phyloP scores from a whole-genome alignment of 306 rosid species.

The Vigna trinervia region DNA sequence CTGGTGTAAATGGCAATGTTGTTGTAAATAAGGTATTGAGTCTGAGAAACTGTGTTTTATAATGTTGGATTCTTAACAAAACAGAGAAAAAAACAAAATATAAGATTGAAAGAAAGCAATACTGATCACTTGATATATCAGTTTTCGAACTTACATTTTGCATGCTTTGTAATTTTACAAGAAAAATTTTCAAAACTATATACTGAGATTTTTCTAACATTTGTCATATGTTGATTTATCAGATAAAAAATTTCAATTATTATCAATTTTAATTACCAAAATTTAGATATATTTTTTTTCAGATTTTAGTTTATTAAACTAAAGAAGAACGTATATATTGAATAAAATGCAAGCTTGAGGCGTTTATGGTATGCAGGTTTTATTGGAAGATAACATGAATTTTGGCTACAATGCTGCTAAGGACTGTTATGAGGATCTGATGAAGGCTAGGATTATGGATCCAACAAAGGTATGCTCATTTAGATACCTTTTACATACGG shows the following conservation, averaged over 20 bases:
- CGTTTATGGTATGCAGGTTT: constrained; percentile 59
- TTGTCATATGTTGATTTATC: no score
- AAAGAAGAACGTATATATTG: constrained; percentile 12
- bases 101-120: no score
- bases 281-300: not conserved
- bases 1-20: constrained; percentile 86
- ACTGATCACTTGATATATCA: no score
- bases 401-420: constrained; percentile 89
- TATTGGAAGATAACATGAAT: constrained; percentile 53
- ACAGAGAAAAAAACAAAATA: no score
- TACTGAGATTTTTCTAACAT: no score
- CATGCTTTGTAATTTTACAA: no score
- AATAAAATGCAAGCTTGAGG: constrained; percentile 34
- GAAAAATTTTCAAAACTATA: no score
- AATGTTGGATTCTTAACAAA: no score
- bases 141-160: no score
- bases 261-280: no score
- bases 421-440: constrained; percentile 81
- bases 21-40: constrained; percentile 77
- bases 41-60: no score
- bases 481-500: constrained; percentile 21
- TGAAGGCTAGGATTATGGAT: constrained; percentile 89
- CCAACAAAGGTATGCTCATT: constrained; percentile 74
- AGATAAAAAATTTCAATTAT: no score
- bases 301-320: constrained; percentile 4